Evolutionary conservation across 176 grass and related monocot species (phyloP), one percentile per base, ranked within the genome.

Genomic region (Puccinellia tenuiflora): DNA sequence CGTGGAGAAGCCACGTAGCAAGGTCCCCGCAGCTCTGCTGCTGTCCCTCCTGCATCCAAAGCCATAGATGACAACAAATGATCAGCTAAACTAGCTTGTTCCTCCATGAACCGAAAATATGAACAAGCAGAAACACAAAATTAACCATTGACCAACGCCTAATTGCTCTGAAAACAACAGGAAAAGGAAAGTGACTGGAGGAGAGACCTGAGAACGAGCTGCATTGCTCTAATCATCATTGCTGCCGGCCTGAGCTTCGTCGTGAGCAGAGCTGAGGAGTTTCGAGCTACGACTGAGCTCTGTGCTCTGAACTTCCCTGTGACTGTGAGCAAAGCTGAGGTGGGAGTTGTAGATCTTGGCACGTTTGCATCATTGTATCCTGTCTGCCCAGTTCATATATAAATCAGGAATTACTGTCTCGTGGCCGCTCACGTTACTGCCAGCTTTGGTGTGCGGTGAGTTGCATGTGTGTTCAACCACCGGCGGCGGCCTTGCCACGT

Each of bases 11-110:
- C 40, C 40, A 26, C 68, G 16, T 28, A 63, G 0, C 20, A 37
- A 3, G n/a, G 29, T 46, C 3, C 81, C 69, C 5, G 21, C 13
- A 28, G 20, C 42, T 50, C 81, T 9, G 9, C 68, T 25, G 39
- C 14, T 70, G 64, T 70, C 65, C 65, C 48, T 70, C 64, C 79
- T 81, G 79, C 57, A 61, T 28, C 57, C 25, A 15, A 46, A 29
- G 3, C 35, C 46, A 26, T 11, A 79, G 5, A 43, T 33, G 28
- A 35, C 14, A 20, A 16, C 1, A 47, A 48, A 48, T 17, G 46
- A 48, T 16, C 14, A 52, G 17, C 47, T 69, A 55, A 81, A 16
- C 46, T 14, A 29, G 51, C 12, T 16, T 33, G 60, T 34, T 50
- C 42, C n/a, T n/a, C 3, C 28, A 48, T 51, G 46, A 52, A 68